Percentiles rank a stretch among this genome's conserved stretches.
phyloP scores from a whole-genome alignment of 306 rosid species.

The Acmispon strigosus region DNA sequence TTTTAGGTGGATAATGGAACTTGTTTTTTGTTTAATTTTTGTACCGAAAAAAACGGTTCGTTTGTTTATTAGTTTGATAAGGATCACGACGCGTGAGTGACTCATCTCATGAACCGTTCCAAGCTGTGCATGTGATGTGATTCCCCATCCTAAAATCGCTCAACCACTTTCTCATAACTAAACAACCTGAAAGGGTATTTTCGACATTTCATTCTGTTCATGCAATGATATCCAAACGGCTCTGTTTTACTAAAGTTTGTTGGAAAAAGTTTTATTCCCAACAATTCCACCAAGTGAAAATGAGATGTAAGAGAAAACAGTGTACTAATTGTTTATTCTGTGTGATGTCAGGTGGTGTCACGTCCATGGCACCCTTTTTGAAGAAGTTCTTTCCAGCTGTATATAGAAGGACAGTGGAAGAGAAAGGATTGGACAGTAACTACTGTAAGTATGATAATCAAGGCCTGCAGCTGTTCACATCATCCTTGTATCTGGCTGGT shows the following conservation, averaged over 20 bases:
- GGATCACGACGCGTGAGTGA: background rate
- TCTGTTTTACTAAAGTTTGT: too few relatives aligned
- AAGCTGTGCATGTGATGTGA: background rate
- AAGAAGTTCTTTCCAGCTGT: conserved; percentile 59
- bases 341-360: conserved; percentile 60
- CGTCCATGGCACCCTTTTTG: conserved; percentile 54
- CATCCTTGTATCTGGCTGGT: conserved; percentile 68
- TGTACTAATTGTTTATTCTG: too few relatives aligned
- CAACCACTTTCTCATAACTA: background rate
- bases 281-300: too few relatives aligned
- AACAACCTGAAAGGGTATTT: background rate
- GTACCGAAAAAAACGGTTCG: background rate
- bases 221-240: too few relatives aligned
- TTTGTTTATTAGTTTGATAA: too few relatives aligned
- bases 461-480: conserved; percentile 63
- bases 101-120: background rate
- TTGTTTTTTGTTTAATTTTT: background rate
- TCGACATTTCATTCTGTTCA: background rate
- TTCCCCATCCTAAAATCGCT: background rate
- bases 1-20: background rate
- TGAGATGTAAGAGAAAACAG: too few relatives aligned
- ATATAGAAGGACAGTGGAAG: conserved; percentile 27
- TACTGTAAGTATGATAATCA: conserved; percentile 73
- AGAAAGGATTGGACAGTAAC: conserved; percentile 25
- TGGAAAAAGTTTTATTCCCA: too few relatives aligned